phyloP scores from a whole-genome alignment of 371 early-diverging fungal genomes.

The Haplosporangium sp. region DNA sequence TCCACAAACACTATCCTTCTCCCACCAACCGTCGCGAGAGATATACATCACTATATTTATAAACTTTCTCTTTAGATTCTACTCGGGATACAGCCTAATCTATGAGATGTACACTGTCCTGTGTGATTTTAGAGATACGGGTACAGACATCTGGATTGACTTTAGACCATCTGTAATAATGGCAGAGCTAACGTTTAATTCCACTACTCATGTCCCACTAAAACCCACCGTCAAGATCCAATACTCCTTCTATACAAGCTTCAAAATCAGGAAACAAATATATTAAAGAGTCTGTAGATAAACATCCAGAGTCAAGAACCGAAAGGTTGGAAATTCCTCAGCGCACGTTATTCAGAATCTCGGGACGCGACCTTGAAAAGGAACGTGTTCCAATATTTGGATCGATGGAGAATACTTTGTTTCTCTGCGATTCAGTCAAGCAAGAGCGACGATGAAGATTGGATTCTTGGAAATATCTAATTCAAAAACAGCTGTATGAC shows the following conservation, averaged over 20 bases:
- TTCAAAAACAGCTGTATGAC: constrained; percentile 35
- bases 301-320: background rate
- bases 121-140: constrained; percentile 12
- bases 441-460: constrained; percentile 27
- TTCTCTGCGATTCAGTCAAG: constrained; percentile 21
- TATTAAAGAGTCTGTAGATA: background rate
- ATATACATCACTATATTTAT: constrained; percentile 15
- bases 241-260: background rate
- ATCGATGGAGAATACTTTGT: constrained; percentile 1
- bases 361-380: constrained; percentile 19
- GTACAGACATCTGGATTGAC: constrained; percentile 23
- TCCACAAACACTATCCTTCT: constrained; percentile 23
- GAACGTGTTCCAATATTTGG: constrained; percentile 29
- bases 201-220: background rate
- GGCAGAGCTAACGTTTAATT: background rate
- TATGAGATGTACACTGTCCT: constrained; percentile 19
- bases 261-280: background rate
- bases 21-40: constrained; percentile 14
- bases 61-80: constrained; percentile 23
- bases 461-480: constrained; percentile 37
- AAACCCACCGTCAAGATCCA: background rate
- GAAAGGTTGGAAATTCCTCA: background rate
- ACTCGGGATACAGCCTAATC: constrained; percentile 21
- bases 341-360: constrained; percentile 11
- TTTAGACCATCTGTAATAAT: background rate